A percentile compares a stretch with the other conserved stretches of the same genome.
These are phyloP conservation scores for Penicillium mononematosum DNA, from an alignment of 495 filamentous ascomycete species.

Conservation along the genomic window DNA sequence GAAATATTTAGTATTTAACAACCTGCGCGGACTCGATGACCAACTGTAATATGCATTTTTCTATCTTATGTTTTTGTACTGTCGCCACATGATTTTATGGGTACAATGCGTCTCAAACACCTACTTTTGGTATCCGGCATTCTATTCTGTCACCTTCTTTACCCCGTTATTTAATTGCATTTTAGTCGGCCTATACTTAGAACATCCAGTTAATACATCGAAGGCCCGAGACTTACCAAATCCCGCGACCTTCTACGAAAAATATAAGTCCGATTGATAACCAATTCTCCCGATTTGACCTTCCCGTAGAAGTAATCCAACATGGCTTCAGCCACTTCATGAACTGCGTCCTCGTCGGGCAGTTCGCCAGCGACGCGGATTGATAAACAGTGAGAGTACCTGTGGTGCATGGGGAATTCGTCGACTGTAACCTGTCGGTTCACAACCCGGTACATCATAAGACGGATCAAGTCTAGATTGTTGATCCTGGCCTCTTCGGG, in stretches of 20 bases:
- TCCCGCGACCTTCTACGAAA: not conserved
- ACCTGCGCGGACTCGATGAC: too few species aligned
- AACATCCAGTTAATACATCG: not conserved
- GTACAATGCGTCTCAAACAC: too few species aligned
- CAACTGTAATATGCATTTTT: too few species aligned
- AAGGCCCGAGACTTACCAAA: not conserved
- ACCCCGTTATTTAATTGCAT: too few species aligned
- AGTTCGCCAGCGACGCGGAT: not conserved
- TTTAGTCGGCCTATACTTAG: not conserved
- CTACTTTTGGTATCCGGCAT: too few species aligned
- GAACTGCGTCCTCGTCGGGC: not conserved
- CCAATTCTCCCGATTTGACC: not conserved
- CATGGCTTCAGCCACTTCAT: not conserved
- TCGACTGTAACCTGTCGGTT: slow-evolving; percentile 5
- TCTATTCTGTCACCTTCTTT: too few species aligned
- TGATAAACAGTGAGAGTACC: not conserved
- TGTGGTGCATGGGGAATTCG: not conserved
- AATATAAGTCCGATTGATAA: not conserved
- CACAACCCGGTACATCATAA: not conserved
- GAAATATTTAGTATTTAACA: too few species aligned
- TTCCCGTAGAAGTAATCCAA: not conserved
- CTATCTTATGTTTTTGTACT: too few species aligned
- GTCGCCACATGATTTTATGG: too few species aligned
- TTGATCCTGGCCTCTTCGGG: not conserved
- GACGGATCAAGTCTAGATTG: not conserved